These are phyloP conservation scores for Fomitopsis schrenkii DNA, from an alignment of 1,284 basidiomycete species.

Conservation along the genomic window DNA sequence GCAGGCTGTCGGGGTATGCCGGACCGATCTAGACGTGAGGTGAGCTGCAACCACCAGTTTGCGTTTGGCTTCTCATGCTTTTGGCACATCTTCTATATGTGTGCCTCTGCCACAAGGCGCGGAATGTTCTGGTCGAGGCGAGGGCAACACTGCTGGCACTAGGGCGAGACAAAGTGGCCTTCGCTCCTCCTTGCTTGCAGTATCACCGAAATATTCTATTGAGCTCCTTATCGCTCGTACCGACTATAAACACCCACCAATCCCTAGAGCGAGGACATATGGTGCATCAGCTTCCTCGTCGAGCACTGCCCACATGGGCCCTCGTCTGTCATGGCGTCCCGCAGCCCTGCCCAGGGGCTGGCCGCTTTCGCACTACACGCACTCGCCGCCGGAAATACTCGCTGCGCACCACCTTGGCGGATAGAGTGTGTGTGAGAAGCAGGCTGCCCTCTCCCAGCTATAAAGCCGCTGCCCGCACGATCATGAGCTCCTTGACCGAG, in stretches of 20 bases:
- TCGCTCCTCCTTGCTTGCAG: background rate
- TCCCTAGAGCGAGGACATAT: background rate
- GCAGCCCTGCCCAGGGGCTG: background rate
- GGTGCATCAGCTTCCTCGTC: background rate
- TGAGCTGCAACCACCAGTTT: background rate
- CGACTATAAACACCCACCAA: background rate
- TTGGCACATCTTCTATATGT: too few species aligned
- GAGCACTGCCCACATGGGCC: background rate
- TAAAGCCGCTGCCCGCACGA: background rate
- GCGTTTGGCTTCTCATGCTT: too few species aligned
- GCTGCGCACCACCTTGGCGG: background rate
- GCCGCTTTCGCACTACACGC: background rate
- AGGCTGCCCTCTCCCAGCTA: background rate
- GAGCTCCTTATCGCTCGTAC: background rate
- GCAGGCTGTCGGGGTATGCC: background rate
- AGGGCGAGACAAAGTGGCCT: background rate
- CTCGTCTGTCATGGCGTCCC: background rate
- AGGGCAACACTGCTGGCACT: too few species aligned
- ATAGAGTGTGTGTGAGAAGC: background rate
- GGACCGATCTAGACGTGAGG: background rate
- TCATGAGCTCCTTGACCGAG: background rate
- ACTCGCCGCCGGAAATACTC: background rate
- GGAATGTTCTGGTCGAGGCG: too few species aligned
- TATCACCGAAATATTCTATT: background rate
- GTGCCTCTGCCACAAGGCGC: too few species aligned